Evolutionary conservation across 2,329 filamentous ascomycete genomes (phyloP).

Genomic region (Orbilia javanica): DNA sequence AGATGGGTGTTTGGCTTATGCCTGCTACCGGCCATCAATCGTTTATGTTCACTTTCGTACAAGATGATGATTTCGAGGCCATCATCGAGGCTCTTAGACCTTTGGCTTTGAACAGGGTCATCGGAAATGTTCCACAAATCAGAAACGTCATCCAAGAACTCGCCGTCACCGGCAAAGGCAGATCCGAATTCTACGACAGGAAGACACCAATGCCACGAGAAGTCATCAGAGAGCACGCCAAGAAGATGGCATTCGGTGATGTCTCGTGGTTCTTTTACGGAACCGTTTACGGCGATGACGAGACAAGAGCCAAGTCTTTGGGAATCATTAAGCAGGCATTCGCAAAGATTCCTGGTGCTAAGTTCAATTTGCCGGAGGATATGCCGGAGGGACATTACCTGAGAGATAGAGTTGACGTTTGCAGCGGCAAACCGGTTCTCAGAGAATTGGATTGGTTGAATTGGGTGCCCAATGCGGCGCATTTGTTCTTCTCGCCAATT

Average conservation of each 20-base stretch:
- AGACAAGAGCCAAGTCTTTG: slow-evolving; percentile 57
- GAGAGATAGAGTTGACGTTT: slow-evolving; percentile 64
- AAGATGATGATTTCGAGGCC: slow-evolving; percentile 68
- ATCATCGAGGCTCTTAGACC: slow-evolving; percentile 69
- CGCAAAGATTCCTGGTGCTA: slow-evolving; percentile 65
- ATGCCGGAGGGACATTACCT: slow-evolving; percentile 65
- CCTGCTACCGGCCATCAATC: slow-evolving; percentile 67
- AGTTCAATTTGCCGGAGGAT: slow-evolving; percentile 67
- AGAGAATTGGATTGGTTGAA: slow-evolving; percentile 66
- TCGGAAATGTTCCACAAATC: slow-evolving; percentile 63
- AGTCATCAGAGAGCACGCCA: slow-evolving; percentile 62
- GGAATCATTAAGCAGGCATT: slow-evolving; percentile 67
- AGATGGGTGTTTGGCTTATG: slow-evolving; percentile 72
- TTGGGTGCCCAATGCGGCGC: slow-evolving; percentile 70
- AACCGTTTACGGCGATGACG: slow-evolving; percentile 63
- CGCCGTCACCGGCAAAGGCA: slow-evolving; percentile 64
- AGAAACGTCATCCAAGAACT: slow-evolving; percentile 63
- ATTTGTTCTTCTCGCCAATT: slow-evolving; percentile 71
- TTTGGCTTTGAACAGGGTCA: slow-evolving; percentile 66
- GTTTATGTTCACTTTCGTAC: slow-evolving; percentile 67
- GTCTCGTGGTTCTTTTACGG: slow-evolving; percentile 60
- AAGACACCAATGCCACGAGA: slow-evolving; percentile 63
- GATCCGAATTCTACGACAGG: slow-evolving; percentile 63
- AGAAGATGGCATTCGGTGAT: slow-evolving; percentile 59
- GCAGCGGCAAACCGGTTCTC: slow-evolving; percentile 64